Evolutionary conservation across 352 stramenopile genomes (phyloP), one percentile per base, ranked within the genome.

Genomic region (Pythium coloratum): DNA sequence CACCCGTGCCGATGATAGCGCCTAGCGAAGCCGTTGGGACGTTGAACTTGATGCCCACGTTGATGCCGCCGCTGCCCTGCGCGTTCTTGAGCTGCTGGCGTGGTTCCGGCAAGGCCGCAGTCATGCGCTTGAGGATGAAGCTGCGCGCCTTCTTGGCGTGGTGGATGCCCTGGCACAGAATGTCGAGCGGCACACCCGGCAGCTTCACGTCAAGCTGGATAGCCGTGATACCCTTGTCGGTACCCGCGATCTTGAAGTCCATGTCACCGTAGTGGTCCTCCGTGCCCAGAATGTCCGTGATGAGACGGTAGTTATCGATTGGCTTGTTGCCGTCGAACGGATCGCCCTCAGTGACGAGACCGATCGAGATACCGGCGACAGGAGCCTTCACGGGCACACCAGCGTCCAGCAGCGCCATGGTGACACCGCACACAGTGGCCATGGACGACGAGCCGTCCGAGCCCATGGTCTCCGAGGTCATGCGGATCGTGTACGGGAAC

Each of bases 201-300:
- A 97, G 80, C 81, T 99, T 99, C 40, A 99, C 95, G 76, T 99
- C 97, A 32, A 99, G 76, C 75, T 99, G 97, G 58, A 99, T 86
- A 26, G 96, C 96, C 28, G 96, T 99, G 55, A 99, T 96, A 49
- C 95, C 94, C 13, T 64, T 69, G 18, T 77, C 75, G 12, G 92
- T 98, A 26, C 95, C 95, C 10, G 93, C 94, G 54, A 99, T 77
- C 84, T 99, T 99, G 75, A 99, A 99, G 73, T 99, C 97, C 96
- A 99, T 99, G 78, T 98, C 92, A 53, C 97, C 97, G 65, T 98
- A 96, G 67, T 98, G 92, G 81, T 99, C 97, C 69, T 99, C 97
- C 6, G 95, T 95, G 38, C 97, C 97, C 46, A 98, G 78, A 70
- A 99, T 99, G 73, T 99, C 97, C 1, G 96, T 99, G 56, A 99